Base-by-base conservation (phyloP, 2,329 filamentous ascomycete genomes). In the Domatiomyces catenatus region DNA sequence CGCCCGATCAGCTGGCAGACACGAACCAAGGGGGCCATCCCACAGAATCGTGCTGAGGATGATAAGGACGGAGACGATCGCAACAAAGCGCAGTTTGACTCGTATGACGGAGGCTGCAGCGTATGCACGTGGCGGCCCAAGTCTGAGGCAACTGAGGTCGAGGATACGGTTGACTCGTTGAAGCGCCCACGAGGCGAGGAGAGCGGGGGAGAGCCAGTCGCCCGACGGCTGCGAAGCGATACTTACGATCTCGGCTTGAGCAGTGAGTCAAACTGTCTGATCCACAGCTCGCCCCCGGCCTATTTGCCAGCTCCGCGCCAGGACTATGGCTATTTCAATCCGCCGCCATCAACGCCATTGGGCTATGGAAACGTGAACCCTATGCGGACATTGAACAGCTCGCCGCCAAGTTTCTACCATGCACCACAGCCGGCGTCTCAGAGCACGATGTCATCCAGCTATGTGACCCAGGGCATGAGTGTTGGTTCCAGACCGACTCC, bases 51-150 rank as follows among this genome's bases (percentile, higher is more conserved):
- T 39, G 10, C 32, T 39, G 32, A 39, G 2, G 32, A 39, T 39
- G 32, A 39, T 15, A 39, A 39, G 12, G 12, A 39, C 15, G 32
- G 32, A 39, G 32, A 39, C 10, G 32, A 39, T 39, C 32, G 36
- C 18, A 46, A 8, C 47, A 52, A 42, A 20, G 17, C 45, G 5
- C 12, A 46, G 3, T 15, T 24, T 28, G 48, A 52, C 43, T 50
- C 51, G n/a, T 46, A 43, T 20, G 44, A 50, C 19, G 44, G 43
- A 15, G 49, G 48, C 26, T 50, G 51, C 24, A 42, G 18, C 18
- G 47, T 46, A 26, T 50, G 50, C 42, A 48, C 49, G 12, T 48
- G 45, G 45, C n/a, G 5, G 7, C 39, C 32, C 10, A 39, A 39
- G 15, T 39, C 12, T 15, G 10, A 2, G 15, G 32, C 10, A 39